Evolutionary conservation across 2,329 filamentous ascomycete species (phyloP).

Genomic region (Cercospora sojina): DNA sequence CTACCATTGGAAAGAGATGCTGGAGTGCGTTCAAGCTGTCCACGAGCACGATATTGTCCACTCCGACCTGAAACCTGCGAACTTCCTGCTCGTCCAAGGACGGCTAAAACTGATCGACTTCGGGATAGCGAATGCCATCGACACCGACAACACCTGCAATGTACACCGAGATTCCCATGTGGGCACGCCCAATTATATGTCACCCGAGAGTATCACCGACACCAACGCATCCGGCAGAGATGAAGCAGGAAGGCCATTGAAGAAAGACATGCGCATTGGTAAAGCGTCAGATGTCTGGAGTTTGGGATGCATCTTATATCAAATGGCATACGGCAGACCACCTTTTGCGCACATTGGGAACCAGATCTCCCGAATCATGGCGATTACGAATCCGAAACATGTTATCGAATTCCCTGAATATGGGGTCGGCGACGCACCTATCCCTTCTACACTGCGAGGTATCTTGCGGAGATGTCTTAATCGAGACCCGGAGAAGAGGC

Average conservation of each 20-base stretch:
- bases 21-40: conserved; percentile 87
- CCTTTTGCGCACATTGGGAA: conserved; percentile 92
- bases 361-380: conserved; percentile 80
- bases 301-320: conserved; percentile 92
- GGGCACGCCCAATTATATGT: conserved; percentile 98
- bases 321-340: conserved; percentile 96
- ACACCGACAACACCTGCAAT: conserved; percentile 92
- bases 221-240: conserved; percentile 61
- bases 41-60: conserved; percentile 92
- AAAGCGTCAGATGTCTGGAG: conserved; percentile 97
- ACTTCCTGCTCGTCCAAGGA: conserved; percentile 90
- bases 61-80: conserved; percentile 93
- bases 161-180: conserved; percentile 94
- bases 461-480: conserved; percentile 60
- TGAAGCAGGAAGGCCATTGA: conserved; percentile 47
- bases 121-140: conserved; percentile 95
- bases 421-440: conserved; percentile 62
- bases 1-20: conserved; percentile 99
- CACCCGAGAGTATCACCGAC: conserved; percentile 88
- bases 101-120: conserved; percentile 96
- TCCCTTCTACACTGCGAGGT: conserved; percentile 56
- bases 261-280: conserved; percentile 89
- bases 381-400: conserved; percentile 78
- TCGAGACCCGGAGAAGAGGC: conserved; percentile 56
- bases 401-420: conserved; percentile 68